Evolutionary conservation across 331 rosid species (phyloP), one percentile per base, ranked within the genome.

Genomic region (Stylosanthes scabra): DNA sequence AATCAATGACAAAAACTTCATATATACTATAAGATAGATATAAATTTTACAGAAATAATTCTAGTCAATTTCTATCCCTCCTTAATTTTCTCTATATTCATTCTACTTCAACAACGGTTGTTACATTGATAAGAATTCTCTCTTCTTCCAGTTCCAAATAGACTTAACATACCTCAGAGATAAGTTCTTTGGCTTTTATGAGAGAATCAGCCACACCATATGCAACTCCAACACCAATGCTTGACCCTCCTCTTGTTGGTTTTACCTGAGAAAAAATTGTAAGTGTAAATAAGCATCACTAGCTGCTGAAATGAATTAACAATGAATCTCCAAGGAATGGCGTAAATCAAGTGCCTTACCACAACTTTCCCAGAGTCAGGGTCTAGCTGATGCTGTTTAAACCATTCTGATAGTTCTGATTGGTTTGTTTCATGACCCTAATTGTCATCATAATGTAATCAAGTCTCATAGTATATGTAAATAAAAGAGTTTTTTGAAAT

Each of bases 201-300:
- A 89, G 78, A 59, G 98, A 83, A 85, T 94, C 97, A 37, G 44
- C 80, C 78, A 91, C 87, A 63, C 98, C 98, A 69, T 94, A 91
- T 59, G 96, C 98, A 76, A 91, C 98, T 13, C 72, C 81, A 49
- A 94, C 98, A 54, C 98, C 98, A 39, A 94, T 89, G 85, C 98
- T 94, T 72, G 97, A 94, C 54, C 98, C 98, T 57, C 95, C 98
- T 74, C 82, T 88, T 54, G 87, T 82, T 86, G 98, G 98, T 86
- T 94, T 91, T 80, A 89, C 96, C 97, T 94, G 79, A 75, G 49
- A 77, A 29, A 59, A 82, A n/a, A 47, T 62, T 67, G 51, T 11
- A 29, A 62, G 50, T 20, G 54, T 14, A 45, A 63, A 54, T 45
- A 66, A 75, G 58, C 55, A 61, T 67, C 64, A 70, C 11, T 70